phyloP scores from a whole-genome alignment of 768 basidiomycete species.

The Russula virescens region DNA sequence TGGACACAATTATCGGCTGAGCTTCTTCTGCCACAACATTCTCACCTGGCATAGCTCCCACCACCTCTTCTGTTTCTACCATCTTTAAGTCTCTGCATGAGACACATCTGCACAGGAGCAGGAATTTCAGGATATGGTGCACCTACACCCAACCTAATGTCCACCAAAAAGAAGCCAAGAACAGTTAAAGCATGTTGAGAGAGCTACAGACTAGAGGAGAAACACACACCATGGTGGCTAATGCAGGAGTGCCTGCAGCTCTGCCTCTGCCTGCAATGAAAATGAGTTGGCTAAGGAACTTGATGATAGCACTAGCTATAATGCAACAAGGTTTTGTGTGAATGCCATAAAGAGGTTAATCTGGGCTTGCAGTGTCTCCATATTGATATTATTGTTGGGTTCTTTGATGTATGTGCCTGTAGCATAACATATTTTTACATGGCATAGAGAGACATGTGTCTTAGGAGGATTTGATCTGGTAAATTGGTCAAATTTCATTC shows the following conservation, averaged over 20 bases:
- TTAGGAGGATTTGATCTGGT: too few species aligned
- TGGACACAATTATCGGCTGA: neutral
- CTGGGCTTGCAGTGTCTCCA: constrained; percentile 71
- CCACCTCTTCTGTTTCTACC: constrained; percentile 23
- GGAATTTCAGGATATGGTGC: constrained; percentile 49
- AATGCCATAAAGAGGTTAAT: constrained; percentile 76
- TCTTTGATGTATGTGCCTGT: constrained; percentile 30
- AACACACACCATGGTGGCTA: constrained; percentile 60
- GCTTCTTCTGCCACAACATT: neutral
- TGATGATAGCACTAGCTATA: constrained; percentile 50
- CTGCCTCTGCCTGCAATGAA: constrained; percentile 33
- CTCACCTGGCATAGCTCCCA: neutral
- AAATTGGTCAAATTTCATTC: too few species aligned
- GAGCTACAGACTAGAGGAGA: neutral
- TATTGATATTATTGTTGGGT: constrained; percentile 53
- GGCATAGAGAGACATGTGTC: too few species aligned
- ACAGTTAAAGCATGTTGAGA: neutral
- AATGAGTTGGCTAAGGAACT: constrained; percentile 20
- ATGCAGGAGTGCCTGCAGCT: constrained; percentile 62
- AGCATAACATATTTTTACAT: constrained; percentile 9
- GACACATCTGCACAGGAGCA: constrained; percentile 34
- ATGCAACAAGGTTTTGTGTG: constrained; percentile 64
- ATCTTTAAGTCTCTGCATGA: constrained; percentile 53
- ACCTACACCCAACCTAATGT: constrained; percentile 65
- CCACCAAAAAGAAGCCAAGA: neutral